Base-by-base conservation (phyloP, 768 basidiomycete species). In the Leccinum arenicola region DNA sequence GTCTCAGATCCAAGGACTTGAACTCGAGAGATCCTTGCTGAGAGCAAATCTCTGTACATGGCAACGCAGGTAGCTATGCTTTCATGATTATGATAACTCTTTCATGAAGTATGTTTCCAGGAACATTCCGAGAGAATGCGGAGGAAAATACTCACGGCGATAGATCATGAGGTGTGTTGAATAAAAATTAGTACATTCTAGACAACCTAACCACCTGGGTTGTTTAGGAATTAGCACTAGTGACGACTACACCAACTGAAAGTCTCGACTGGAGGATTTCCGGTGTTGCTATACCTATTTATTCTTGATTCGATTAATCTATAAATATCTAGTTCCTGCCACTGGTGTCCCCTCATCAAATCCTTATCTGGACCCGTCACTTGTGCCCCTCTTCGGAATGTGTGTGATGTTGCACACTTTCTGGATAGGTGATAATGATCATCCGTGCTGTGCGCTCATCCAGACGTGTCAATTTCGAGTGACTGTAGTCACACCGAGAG, bases 61-160 rank as follows among this genome's bases (percentile, higher is more conserved):
- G 4, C 7, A 40, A 62, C 61, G 5, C 60, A 14, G 52, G 65
- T 65, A 51, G 55, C 4, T 27, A 7, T 3, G 17, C 38, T 33
- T 14, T 9, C 12, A 29, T 38, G 1, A 5, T 38, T 17, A 33
- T n/a, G 2, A 51, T 38, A 43, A 17, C 23, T 9, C 17, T n/a
- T 29, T 11, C 8, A 15, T 47, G n/a, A 40, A 27, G 12, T 23
- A 12, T 48, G 3, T 25, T 10, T 6, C 8, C 36, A 62, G 64
- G 55, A 17, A 9, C 45, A 15, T 33, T 66, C 65, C 0, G 64
- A 66, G 4, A 52, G 33, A 15, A 14, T 63, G 6, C n/a, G 29
- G n/a, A n/a, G n/a, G n/a, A n/a, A n/a, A 38, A 38, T 6, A 15
- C 36, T 38, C 31, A 31, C 31, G 29, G 29, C 29, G 29, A 29